Percentiles rank a stretch among this genome's conserved stretches.
These are phyloP conservation scores for Fusarium sp. DNA, from an alignment of 2,329 filamentous ascomycete species.

Conservation along the genomic window DNA sequence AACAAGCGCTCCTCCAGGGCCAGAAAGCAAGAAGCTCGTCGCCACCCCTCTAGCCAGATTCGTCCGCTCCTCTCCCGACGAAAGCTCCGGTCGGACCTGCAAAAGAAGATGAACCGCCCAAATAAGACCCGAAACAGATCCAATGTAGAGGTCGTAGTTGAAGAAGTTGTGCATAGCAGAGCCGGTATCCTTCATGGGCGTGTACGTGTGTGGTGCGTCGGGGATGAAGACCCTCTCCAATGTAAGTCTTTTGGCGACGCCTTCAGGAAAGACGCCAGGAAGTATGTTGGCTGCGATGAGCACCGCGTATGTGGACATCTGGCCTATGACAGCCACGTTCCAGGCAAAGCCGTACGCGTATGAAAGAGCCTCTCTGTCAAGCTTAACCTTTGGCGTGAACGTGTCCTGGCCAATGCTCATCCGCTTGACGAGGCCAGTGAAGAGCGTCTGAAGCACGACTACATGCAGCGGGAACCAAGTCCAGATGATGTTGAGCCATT, in stretches of 20 bases:
- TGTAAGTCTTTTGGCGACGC: conserved; percentile 25
- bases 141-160: conserved; percentile 42
- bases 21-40: conserved; percentile 37
- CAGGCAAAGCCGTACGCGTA: conserved; percentile 43
- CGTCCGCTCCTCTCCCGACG: conserved; percentile 28
- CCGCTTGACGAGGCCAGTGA: conserved; percentile 33
- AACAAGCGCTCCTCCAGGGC: conserved; percentile 39
- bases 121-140: conserved; percentile 27
- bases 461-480: conserved; percentile 37
- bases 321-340: conserved; percentile 39
- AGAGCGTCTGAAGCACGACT: conserved; percentile 18
- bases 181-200: conserved; percentile 31
- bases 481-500: conserved; percentile 42
- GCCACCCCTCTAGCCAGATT: conserved; percentile 31
- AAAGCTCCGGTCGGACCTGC: conserved; percentile 29
- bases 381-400: conserved; percentile 19
- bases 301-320: conserved; percentile 35
- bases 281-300: conserved; percentile 19
- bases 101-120: conserved; percentile 36
- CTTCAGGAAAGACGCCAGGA: conserved; percentile 32
- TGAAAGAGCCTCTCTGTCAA: conserved; percentile 36
- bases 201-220: conserved; percentile 27
- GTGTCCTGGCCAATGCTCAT: conserved; percentile 40
- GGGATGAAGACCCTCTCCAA: conserved; percentile 36
- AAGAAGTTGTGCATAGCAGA: conserved; percentile 39